Conservation (phyloP, 2,329 filamentous ascomycete genomes). For the Pseudocercospora cruenta region DNA sequence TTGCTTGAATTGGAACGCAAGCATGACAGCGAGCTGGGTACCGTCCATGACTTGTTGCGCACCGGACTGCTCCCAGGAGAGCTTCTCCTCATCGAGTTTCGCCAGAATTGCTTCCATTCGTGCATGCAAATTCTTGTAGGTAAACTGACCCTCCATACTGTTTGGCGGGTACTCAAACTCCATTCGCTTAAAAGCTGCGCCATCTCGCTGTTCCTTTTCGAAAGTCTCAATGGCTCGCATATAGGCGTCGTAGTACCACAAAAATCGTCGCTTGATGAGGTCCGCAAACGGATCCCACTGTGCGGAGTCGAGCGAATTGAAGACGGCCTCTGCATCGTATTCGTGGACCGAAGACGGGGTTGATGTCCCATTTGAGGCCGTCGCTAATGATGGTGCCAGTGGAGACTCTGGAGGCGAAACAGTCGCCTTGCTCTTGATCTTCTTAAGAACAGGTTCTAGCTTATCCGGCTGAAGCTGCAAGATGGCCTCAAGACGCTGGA, state of each 20-base stretch:
- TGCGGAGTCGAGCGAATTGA: slow-evolving; percentile 39
- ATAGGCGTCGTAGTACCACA: slow-evolving; percentile 96
- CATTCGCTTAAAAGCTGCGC: slow-evolving; percentile 73
- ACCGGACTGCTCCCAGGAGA: slow-evolving; percentile 73
- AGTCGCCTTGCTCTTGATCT: slow-evolving; percentile 22
- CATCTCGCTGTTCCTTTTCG: slow-evolving; percentile 59
- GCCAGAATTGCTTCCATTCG: slow-evolving; percentile 71
- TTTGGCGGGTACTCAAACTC: slow-evolving; percentile 82
- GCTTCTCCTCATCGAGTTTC: slow-evolving; percentile 71
- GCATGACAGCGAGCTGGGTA: slow-evolving; percentile 75
- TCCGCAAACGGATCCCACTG: slow-evolving; percentile 88
- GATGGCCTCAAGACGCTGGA: slow-evolving; percentile 80
- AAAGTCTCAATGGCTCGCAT: slow-evolving; percentile 70
- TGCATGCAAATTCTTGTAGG: slow-evolving; percentile 73
- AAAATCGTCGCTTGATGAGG: slow-evolving; percentile 84
- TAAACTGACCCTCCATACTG: slow-evolving; percentile 82
- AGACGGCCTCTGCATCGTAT: slow-evolving; percentile 45
- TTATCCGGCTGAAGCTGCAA: slow-evolving; percentile 61
- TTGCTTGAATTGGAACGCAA: slow-evolving; percentile 84
- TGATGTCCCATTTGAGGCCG: background rate
- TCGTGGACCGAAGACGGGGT: slow-evolving; percentile 35
- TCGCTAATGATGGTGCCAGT: slow-evolving; percentile 9
- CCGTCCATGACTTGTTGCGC: slow-evolving; percentile 65
- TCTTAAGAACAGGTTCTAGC: slow-evolving; percentile 23
- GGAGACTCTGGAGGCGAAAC: slow-evolving; percentile 14